Evolutionary conservation across 768 basidiomycete species (phyloP).

Genomic region (Russula earlei): DNA sequence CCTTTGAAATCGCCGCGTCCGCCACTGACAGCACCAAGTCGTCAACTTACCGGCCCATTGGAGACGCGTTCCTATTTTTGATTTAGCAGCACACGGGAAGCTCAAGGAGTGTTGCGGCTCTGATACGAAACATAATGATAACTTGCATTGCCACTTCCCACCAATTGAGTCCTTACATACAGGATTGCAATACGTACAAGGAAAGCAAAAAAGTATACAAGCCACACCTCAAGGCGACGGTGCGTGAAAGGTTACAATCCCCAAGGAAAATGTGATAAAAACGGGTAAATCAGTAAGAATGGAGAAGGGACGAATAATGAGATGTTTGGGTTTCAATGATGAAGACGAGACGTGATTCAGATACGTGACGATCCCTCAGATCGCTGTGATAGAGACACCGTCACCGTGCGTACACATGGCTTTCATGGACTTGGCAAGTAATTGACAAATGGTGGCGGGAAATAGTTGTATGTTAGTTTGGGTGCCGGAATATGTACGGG

Average conservation of each 20-base stretch:
- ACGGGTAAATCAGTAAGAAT: slow-evolving; percentile 4
- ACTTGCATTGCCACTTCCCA: slow-evolving; percentile 15
- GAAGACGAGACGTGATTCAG: slow-evolving; percentile 9
- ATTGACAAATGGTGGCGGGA: slow-evolving; percentile 3
- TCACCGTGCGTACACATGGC: not conserved
- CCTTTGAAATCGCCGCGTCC: not conserved
- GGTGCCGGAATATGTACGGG: slow-evolving; percentile 11
- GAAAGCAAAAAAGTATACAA: slow-evolving; percentile 11
- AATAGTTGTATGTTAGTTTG: slow-evolving; percentile 1
- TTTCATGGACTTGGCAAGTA: slow-evolving; percentile 9
- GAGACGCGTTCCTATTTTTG: slow-evolving; percentile 13
- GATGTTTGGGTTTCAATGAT: slow-evolving; percentile 5
- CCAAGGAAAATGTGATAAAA: slow-evolving; percentile 1
- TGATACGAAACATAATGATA: slow-evolving; percentile 18
- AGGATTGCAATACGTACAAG: slow-evolving; percentile 12
- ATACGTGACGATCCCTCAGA: not conserved
- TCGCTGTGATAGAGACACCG: not conserved
- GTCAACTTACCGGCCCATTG: slow-evolving; percentile 11
- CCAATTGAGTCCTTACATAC: slow-evolving; percentile 13
- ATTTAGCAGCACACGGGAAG: slow-evolving; percentile 2
- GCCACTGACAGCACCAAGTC: slow-evolving; percentile 6
- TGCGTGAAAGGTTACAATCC: not conserved
- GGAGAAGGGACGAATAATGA: not conserved
- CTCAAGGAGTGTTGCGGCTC: not conserved
- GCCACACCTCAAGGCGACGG: not conserved